Evolutionary conservation across 805 yeast species (phyloP).

Genomic region (Kodamaea sagamina): DNA sequence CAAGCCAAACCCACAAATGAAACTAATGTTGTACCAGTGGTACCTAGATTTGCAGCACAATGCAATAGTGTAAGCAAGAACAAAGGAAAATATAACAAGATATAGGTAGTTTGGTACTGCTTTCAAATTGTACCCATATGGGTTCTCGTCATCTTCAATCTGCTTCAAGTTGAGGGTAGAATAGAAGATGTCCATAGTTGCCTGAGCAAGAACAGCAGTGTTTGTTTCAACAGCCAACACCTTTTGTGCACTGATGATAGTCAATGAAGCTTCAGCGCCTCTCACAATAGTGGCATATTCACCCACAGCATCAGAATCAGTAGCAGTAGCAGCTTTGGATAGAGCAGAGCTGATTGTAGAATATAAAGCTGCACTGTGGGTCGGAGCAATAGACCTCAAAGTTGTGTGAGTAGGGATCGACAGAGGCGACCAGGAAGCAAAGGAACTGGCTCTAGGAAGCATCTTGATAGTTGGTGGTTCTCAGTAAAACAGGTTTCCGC

Average conservation of each 20-base stretch:
- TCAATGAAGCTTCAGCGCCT: slow-evolving; percentile 40
- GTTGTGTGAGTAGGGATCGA: slow-evolving; percentile 30
- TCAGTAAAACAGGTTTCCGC: too few species aligned
- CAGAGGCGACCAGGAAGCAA: slow-evolving; percentile 27
- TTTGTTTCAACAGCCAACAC: slow-evolving; percentile 42
- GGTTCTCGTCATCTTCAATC: slow-evolving; percentile 31
- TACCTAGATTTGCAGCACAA: slow-evolving; percentile 20
- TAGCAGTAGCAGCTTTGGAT: slow-evolving; percentile 23
- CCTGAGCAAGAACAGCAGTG: slow-evolving; percentile 23
- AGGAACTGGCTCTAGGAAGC: background rate
- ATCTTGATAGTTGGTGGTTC: background rate
- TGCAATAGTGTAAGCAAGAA: slow-evolving; percentile 16
- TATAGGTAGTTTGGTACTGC: slow-evolving; percentile 19
- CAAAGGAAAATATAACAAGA: slow-evolving; percentile 14
- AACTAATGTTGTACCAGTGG: slow-evolving; percentile 21
- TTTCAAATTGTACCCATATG: slow-evolving; percentile 13
- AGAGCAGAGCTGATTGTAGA: slow-evolving; percentile 2
- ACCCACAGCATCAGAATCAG: slow-evolving; percentile 7
- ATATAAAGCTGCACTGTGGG: slow-evolving; percentile 25
- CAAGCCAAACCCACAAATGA: slow-evolving; percentile 13
- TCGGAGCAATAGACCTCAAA: slow-evolving; percentile 27
- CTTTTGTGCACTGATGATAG: slow-evolving; percentile 34
- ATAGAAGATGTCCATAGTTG: slow-evolving; percentile 35
- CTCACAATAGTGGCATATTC: slow-evolving; percentile 22
- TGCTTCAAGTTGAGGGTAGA: slow-evolving; percentile 34